Base-by-base conservation (phyloP, 176 grass and related monocot genomes). In the Lolium multiflorum region DNA sequence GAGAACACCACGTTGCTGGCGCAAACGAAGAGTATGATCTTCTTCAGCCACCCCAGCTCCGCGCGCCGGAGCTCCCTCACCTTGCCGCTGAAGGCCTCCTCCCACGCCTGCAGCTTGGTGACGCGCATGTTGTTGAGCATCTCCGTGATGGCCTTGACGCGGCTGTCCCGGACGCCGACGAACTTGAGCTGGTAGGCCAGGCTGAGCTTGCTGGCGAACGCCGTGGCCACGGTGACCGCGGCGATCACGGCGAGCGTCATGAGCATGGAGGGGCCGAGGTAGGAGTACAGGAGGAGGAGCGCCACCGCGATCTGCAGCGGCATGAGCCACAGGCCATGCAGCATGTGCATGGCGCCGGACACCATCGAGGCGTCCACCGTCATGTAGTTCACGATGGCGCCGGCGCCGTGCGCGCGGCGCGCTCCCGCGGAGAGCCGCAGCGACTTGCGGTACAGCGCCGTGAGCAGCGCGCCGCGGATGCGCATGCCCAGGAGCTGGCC, bases 51-150 rank as follows among this genome's bases (percentile, higher is more conserved):
- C 8, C 92, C 89, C 21, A 82, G 39, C 58, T 94, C 92, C 0
- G 60, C 74, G 6, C 25, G 77, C 25, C 89, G 72, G 84, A 91
- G 71, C 9, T 82, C 58, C 3, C 62, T 59, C 11, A 94, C 85
- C 70, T 83, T 88, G 39, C 17, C 37, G 3, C 67, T 77, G 22
- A 94, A 94, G 0, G 80, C 83, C 6, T 87, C 77, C 84, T 94
- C 92, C 92, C 92, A 94, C 0, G 92, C 92, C 81, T 94, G 92
- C 57, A 91, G 70, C 87, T 91, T 94, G 89, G 91, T 87, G 2
- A 89, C 81, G 38, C 84, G 81, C 87, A 94, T 94, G 84, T 91
- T 49, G 82, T 13, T 83, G 48, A 94, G 92, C 92, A 94, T 94
- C 87, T 94, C 92, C 9, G 90, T 89, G 64, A 89, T 79, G 47